Evolutionary conservation across 2,329 filamentous ascomycete genomes (phyloP).

Genomic region (Xylaria sp.): DNA sequence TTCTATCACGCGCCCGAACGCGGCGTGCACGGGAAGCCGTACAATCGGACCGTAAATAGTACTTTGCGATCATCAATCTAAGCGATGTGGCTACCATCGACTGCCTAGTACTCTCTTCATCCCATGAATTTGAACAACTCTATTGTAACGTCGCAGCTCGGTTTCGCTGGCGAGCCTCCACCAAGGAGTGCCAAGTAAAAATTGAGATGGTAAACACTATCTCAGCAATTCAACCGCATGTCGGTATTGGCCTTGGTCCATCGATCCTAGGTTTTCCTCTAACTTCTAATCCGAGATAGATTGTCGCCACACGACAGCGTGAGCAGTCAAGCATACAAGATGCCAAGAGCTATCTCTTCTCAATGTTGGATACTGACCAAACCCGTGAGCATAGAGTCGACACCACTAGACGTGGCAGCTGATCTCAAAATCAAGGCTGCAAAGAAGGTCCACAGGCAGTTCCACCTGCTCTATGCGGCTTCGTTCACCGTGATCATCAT

Average conservation of each 20-base stretch:
- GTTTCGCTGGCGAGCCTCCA: too few relatives aligned
- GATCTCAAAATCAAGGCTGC: background rate
- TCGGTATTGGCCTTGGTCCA: background rate
- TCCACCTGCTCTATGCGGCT: constrained; percentile 15
- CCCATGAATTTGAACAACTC: background rate
- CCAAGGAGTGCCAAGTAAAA: background rate
- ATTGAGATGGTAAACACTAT: background rate
- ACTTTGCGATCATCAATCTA: background rate
- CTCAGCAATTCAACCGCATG: constrained; percentile 6
- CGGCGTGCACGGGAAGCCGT: background rate
- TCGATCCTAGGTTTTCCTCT: background rate
- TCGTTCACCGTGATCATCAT: constrained; percentile 10
- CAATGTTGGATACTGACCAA: background rate
- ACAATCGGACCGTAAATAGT: background rate
- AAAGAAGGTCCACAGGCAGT: constrained; percentile 2
- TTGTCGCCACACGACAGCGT: background rate
- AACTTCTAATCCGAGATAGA: background rate
- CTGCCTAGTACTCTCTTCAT: background rate
- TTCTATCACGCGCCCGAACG: background rate
- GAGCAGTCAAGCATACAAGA: background rate
- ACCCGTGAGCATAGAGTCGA: background rate
- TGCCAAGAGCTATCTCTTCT: background rate
- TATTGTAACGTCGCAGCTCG: constrained; percentile 25
- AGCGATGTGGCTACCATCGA: background rate
- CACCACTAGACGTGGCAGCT: background rate